Evolutionary conservation across 2,329 filamentous ascomycete species (phyloP), one percentile per base, ranked within the genome.

Genomic region (Cyphellophora europaea): DNA sequence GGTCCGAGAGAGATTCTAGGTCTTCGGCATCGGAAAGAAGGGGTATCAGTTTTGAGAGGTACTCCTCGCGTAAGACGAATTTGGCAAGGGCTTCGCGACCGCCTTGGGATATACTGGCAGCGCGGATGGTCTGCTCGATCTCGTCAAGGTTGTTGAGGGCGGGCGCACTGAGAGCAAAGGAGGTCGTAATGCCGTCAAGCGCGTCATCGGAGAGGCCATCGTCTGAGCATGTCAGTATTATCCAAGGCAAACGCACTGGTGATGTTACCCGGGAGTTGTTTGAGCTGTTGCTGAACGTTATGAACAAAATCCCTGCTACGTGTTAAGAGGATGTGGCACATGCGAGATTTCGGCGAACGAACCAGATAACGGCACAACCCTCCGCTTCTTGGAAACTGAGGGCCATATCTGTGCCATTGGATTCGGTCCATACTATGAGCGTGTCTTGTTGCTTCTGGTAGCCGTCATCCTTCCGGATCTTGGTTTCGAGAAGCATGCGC

Each of bases 361-460:
- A 93, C 91, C 91, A 98, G 58, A 98, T 94, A 44, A 79, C 71
- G 13, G 83, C 77, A 61, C 91, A 98, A 30, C 89, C 91, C 49
- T 96, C 91, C 2, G 88, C 82, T 64, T 98, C 91, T 59, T 98
- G 91, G 54, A 98, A 98, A 57, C 88, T 95, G 44, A 98, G 72
- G 28, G 91, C 91, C 91, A 98, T 96, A 56, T 98, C 91, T 37
- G 88, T 78, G 39, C 82, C 82, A 63, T 79, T 91, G 40, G 78
- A 75, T 56, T 96, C 91, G 25, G 89, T 95, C 91, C 91, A 98
- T 42, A 98, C 88, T 43, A 98, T 96, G 42, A 98, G 74, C 3
- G 91, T 98, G 59, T 96, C 89, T 80, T 96, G 89, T 61, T 98
- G 91, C 63, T 95, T 94, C 63, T 96, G 88, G 56, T 96, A 96